Percentiles rank a stretch among this genome's conserved stretches.
phyloP scores from a whole-genome alignment of 2,329 filamentous ascomycete genomes.

The Leptographium radiaticola region DNA sequence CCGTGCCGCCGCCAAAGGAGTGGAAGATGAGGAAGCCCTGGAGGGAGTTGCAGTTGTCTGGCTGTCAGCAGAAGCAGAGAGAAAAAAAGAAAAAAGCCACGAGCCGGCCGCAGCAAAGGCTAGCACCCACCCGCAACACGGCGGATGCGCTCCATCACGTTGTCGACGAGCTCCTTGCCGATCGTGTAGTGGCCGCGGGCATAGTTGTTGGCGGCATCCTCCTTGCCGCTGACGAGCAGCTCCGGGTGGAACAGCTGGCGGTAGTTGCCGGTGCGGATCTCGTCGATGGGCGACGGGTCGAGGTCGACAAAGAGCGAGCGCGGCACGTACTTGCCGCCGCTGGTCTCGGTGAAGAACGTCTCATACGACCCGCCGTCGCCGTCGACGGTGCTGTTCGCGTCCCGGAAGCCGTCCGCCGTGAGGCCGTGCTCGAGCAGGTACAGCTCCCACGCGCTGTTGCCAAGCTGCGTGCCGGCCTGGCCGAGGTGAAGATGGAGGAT shows the following conservation, averaged over 20 bases:
- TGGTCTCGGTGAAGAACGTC: constrained; percentile 64
- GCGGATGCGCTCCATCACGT: constrained; percentile 55
- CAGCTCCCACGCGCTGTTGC: constrained; percentile 67
- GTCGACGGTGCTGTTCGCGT: constrained; percentile 43
- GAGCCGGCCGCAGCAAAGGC: neutral
- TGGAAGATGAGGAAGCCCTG: constrained; percentile 66
- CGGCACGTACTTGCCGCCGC: constrained; percentile 55
- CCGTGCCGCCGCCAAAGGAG: constrained; percentile 61
- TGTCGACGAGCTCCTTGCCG: constrained; percentile 64
- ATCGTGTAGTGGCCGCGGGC: constrained; percentile 66
- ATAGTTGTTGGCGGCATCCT: constrained; percentile 68
- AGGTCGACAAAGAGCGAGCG: constrained; percentile 61
- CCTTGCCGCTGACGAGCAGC: constrained; percentile 60
- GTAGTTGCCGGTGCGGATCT: constrained; percentile 57
- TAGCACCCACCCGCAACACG: constrained; percentile 48
- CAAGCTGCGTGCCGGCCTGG: constrained; percentile 61
- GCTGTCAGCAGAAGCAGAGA: too few relatives aligned
- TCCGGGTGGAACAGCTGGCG: constrained; percentile 61
- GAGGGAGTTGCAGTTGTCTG: constrained; percentile 60
- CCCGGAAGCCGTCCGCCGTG: constrained; percentile 48
- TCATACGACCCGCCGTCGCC: constrained; percentile 51
- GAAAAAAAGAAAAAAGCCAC: neutral
- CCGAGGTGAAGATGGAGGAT: constrained; percentile 52
- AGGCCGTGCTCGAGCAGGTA: constrained; percentile 64
- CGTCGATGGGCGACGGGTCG: constrained; percentile 60